A percentile compares a stretch with the other conserved stretches of the same genome.
Conservation (phyloP, 2,329 filamentous ascomycete genomes). For the Pseudomassariella vexata region DNA sequence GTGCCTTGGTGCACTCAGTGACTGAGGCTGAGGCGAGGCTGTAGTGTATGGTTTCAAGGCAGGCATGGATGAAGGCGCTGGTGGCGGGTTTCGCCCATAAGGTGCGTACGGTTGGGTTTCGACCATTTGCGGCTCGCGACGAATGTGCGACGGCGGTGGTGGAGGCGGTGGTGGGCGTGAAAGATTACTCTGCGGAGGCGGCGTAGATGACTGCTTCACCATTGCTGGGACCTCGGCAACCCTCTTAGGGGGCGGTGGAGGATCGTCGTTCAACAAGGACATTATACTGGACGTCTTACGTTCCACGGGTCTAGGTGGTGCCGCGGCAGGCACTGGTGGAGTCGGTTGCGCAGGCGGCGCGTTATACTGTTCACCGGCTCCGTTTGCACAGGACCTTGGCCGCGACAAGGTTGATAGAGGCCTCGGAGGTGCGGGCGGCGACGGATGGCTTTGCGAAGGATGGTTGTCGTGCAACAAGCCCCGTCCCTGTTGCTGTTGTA, state of each 20-base stretch:
- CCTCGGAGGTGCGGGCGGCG: constrained; percentile 31
- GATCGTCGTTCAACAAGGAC: constrained; percentile 57
- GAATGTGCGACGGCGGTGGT: constrained; percentile 34
- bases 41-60: constrained; percentile 47
- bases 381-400: constrained; percentile 21
- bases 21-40: constrained; percentile 45
- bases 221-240: constrained; percentile 39
- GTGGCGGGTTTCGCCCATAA: constrained; percentile 35
- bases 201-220: constrained; percentile 41
- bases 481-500: constrained; percentile 34
- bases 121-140: constrained; percentile 34
- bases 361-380: constrained; percentile 23
- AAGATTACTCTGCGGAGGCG: constrained; percentile 39
- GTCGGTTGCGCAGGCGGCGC: constrained; percentile 29
- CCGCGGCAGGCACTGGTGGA: constrained; percentile 27
- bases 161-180: constrained; percentile 34
- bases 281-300: constrained; percentile 60
- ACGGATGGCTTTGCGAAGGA: constrained; percentile 33
- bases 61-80: constrained; percentile 42
- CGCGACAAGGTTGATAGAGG: constrained; percentile 23
- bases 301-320: constrained; percentile 36
- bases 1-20: constrained; percentile 38
- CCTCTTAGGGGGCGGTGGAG: constrained; percentile 43
- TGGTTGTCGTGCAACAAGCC: constrained; percentile 33
- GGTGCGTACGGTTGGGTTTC: constrained; percentile 39